Conservation (phyloP, 139 green algal genomes). For the Gonium pectorale region DNA sequence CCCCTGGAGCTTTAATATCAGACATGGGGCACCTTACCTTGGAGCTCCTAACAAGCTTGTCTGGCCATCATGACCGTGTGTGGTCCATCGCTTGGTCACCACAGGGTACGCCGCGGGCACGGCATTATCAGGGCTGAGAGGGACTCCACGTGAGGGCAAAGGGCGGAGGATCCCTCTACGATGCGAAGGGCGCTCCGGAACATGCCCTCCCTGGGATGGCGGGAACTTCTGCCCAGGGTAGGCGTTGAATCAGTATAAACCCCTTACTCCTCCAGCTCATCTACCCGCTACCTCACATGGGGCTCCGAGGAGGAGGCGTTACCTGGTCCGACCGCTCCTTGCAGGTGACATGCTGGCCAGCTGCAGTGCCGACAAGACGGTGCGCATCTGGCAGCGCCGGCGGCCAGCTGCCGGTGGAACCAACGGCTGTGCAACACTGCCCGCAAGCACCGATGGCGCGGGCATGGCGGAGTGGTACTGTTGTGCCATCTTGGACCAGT, state of each 20-base stretch:
- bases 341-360: slow-evolving; percentile 85
- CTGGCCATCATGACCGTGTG: slow-evolving; percentile 84
- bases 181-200: no score
- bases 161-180: neutral
- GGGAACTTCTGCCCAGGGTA: no score
- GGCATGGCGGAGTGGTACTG: slow-evolving; percentile 64
- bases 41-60: slow-evolving; percentile 45
- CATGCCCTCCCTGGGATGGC: no score
- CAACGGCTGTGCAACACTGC: no score
- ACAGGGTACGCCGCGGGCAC: slow-evolving; percentile 61
- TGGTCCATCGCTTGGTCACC: slow-evolving; percentile 91
- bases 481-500: slow-evolving; percentile 84
- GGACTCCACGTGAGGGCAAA: neutral
- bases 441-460: no score
- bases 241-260: neutral
- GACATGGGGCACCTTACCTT: no score
- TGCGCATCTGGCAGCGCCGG: slow-evolving; percentile 84
- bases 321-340: neutral
- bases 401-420: neutral
- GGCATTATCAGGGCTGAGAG: neutral
- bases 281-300: no score
- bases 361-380: slow-evolving; percentile 91
- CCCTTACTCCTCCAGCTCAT: neutral
- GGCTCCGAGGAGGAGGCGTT: no score
- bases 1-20: no score